phyloP scores from a whole-genome alignment of 1,284 basidiomycete species.

The Naganishia cerealis region DNA sequence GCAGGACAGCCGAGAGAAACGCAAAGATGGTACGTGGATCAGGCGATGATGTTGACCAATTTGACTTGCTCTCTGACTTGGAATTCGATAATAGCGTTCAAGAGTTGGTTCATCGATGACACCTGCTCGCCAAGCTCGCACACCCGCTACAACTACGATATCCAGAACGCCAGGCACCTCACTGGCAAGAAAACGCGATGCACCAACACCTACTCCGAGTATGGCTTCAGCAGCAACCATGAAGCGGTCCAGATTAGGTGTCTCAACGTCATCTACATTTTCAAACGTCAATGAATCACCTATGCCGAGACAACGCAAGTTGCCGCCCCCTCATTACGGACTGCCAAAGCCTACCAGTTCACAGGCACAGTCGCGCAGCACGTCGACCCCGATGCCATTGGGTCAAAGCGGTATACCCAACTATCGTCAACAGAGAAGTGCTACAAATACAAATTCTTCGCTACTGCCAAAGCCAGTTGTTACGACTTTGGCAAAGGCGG shows the following conservation, averaged over 20 bases:
- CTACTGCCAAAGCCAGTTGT: conserved; percentile 25
- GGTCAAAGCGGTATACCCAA: conserved; percentile 19
- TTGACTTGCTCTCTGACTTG: not conserved
- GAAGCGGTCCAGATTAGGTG: conserved; percentile 35
- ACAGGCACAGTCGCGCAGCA: conserved; percentile 24
- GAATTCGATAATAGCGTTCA: conserved; percentile 23
- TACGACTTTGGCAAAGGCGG: conserved; percentile 61
- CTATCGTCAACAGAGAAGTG: conserved; percentile 20
- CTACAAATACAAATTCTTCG: conserved; percentile 15
- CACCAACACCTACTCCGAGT: conserved; percentile 47
- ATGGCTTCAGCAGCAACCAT: conserved; percentile 15
- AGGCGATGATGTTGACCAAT: not conserved
- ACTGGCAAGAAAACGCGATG: conserved; percentile 41
- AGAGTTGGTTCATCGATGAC: conserved; percentile 33
- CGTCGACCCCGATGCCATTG: conserved; percentile 16
- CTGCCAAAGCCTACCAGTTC: conserved; percentile 17
- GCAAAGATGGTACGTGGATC: conserved; percentile 60
- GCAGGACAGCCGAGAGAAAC: conserved; percentile 68
- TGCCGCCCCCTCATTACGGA: conserved; percentile 19
- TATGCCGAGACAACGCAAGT: conserved; percentile 12
- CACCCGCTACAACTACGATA: conserved; percentile 18
- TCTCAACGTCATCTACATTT: conserved; percentile 16
- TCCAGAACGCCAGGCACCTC: conserved; percentile 28
- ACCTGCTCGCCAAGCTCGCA: conserved; percentile 35
- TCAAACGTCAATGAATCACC: conserved; percentile 27